These are phyloP conservation scores for Penicillium sp. DNA, from an alignment of 2,329 filamentous ascomycete genomes.

Conservation along the genomic window DNA sequence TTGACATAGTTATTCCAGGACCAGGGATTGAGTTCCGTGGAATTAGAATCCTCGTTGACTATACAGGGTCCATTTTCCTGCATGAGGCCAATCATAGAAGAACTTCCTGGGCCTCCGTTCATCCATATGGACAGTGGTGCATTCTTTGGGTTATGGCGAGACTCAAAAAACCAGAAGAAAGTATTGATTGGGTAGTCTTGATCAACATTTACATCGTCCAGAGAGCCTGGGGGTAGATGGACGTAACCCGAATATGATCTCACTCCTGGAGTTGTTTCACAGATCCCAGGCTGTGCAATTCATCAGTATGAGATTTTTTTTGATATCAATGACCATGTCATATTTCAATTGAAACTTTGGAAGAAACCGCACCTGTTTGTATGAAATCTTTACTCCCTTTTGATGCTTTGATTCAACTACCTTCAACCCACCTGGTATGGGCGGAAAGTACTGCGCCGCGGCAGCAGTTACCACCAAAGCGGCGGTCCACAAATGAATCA, in stretches of 20 bases:
- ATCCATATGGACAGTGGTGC: slow-evolving; percentile 63
- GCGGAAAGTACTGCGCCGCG: slow-evolving; percentile 42
- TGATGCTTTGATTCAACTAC: slow-evolving; percentile 45
- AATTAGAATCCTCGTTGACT: slow-evolving; percentile 54
- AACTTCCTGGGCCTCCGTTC: slow-evolving; percentile 61
- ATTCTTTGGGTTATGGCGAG: slow-evolving; percentile 52
- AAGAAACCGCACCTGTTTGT: slow-evolving; percentile 43
- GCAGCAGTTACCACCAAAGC: slow-evolving; percentile 24
- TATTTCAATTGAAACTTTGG: background rate
- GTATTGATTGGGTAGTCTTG: slow-evolving; percentile 61
- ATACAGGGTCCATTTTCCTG: slow-evolving; percentile 55
- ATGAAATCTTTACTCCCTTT: slow-evolving; percentile 47
- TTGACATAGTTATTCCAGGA: slow-evolving; percentile 65
- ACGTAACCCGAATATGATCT: slow-evolving; percentile 62
- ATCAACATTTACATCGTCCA: slow-evolving; percentile 39
- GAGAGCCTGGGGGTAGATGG: slow-evolving; percentile 52
- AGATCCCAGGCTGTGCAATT: slow-evolving; percentile 46
- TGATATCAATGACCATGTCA: background rate
- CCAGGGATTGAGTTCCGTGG: slow-evolving; percentile 56
- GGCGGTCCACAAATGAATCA: slow-evolving; percentile 1
- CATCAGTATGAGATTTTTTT: slow-evolving; percentile 1
- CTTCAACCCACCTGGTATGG: slow-evolving; percentile 42
- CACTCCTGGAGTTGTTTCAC: slow-evolving; percentile 58
- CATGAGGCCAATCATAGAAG: slow-evolving; percentile 58
- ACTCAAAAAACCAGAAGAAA: slow-evolving; percentile 67